Evolutionary conservation across 768 basidiomycete genomes (phyloP).

Genomic region (Crassisporium funariophilum): DNA sequence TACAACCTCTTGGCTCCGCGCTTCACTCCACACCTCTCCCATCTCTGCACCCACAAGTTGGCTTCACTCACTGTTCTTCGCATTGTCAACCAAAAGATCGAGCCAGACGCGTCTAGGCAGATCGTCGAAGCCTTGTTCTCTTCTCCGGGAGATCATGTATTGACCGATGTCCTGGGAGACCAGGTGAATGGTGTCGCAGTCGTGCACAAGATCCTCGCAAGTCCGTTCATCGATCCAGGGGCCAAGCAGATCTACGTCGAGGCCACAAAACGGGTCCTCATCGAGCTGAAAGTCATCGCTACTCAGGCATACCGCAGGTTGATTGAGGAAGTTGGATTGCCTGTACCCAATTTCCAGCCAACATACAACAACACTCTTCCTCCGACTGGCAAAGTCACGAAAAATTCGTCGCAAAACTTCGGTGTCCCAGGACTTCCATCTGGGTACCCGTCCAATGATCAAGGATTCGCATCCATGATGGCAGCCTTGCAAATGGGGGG

Average conservation of each 20-base stretch:
- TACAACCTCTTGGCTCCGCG: constrained; percentile 94
- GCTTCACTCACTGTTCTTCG: constrained; percentile 93
- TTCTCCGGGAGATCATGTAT: constrained; percentile 86
- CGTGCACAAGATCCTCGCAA: constrained; percentile 90
- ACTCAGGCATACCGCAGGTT: constrained; percentile 92
- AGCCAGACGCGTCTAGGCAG: constrained; percentile 83
- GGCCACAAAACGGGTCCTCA: constrained; percentile 87
- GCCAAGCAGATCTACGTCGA: constrained; percentile 76
- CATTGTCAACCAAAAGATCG: constrained; percentile 95
- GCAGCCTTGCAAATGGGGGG: constrained; percentile 90
- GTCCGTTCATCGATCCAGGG: constrained; percentile 74
- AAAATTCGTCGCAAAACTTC: constrained; percentile 55
- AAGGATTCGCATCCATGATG: constrained; percentile 91
- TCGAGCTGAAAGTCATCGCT: constrained; percentile 90
- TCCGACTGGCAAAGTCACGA: constrained; percentile 59
- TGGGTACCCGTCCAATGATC: constrained; percentile 81
- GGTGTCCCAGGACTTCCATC: constrained; percentile 77
- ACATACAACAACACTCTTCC: constrained; percentile 69
- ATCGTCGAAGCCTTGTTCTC: constrained; percentile 90
- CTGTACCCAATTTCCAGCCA: constrained; percentile 85
- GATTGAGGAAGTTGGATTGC: constrained; percentile 92
- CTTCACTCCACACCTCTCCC: constrained; percentile 94
- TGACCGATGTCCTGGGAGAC: constrained; percentile 93
- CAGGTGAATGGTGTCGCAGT: constrained; percentile 96
- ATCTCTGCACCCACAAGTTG: constrained; percentile 96